Conservation (phyloP, 2,329 filamentous ascomycete genomes). For the Lachnellula hyalina region DNA sequence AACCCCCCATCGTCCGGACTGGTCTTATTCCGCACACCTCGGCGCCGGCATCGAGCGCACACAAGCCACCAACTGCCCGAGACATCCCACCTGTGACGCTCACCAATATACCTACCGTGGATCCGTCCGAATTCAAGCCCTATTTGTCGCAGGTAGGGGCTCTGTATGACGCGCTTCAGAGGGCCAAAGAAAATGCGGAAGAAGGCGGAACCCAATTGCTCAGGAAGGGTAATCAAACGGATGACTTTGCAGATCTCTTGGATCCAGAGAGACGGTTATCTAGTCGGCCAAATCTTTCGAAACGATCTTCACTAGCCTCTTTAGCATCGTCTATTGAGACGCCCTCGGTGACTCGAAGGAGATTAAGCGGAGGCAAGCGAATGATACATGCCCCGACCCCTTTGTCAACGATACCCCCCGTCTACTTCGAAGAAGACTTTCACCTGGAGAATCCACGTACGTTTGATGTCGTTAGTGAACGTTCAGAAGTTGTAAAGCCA, state of each 20-base stretch:
- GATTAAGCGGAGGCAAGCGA: constrained; percentile 51
- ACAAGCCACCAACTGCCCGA: constrained; percentile 75
- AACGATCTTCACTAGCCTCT: constrained; percentile 38
- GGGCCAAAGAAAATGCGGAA: constrained; percentile 73
- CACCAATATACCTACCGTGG: constrained; percentile 80
- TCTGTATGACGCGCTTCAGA: constrained; percentile 82
- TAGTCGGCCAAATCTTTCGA: constrained; percentile 27
- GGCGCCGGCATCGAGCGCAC: constrained; percentile 62
- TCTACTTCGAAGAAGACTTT: constrained; percentile 95
- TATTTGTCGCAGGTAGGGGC: constrained; percentile 83
- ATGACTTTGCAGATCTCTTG: constrained; percentile 37
- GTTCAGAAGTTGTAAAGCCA: constrained; percentile 83
- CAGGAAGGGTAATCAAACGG: constrained; percentile 31
- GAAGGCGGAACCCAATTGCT: constrained; percentile 41
- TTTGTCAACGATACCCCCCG: constrained; percentile 80
- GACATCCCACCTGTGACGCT: constrained; percentile 93
- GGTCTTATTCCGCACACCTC: constrained; percentile 76
- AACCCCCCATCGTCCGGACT: constrained; percentile 83
- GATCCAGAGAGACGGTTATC: constrained; percentile 22
- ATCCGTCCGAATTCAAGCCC: constrained; percentile 71
- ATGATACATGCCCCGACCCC: constrained; percentile 71
- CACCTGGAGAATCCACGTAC: constrained; percentile 93
- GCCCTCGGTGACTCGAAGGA: constrained; percentile 37
- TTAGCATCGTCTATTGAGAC: constrained; percentile 32
- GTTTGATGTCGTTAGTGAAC: constrained; percentile 93